phyloP scores from a whole-genome alignment of 495 filamentous ascomycete genomes.

The Daldinia vernicosa region DNA sequence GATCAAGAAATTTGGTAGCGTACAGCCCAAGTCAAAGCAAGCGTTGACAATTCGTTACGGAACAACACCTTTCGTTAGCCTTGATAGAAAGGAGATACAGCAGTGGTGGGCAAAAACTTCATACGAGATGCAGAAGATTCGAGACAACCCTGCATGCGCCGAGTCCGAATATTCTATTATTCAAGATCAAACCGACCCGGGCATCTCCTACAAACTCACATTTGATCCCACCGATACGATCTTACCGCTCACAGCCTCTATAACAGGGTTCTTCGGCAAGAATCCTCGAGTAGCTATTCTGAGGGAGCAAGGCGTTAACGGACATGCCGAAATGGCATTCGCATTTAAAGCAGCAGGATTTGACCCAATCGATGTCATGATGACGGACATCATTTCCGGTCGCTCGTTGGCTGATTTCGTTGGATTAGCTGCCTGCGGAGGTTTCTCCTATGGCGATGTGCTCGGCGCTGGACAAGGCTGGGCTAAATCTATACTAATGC shows the following conservation, averaged over 20 bases:
- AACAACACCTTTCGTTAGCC: slow-evolving; percentile 69
- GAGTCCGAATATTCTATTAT: slow-evolving; percentile 85
- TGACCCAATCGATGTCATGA: slow-evolving; percentile 91
- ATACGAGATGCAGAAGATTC: slow-evolving; percentile 86
- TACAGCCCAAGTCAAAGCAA: slow-evolving; percentile 76
- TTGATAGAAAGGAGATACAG: slow-evolving; percentile 77
- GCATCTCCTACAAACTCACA: slow-evolving; percentile 83
- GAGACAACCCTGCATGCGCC: slow-evolving; percentile 89
- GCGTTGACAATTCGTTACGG: slow-evolving; percentile 78
- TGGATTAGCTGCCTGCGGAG: slow-evolving; percentile 92
- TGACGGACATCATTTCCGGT: slow-evolving; percentile 89
- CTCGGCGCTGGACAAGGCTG: slow-evolving; percentile 94
- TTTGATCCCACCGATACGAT: slow-evolving; percentile 81
- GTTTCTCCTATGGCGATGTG: slow-evolving; percentile 97
- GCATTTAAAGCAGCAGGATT: slow-evolving; percentile 94
- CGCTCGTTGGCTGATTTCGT: slow-evolving; percentile 81
- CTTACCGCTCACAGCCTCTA: slow-evolving; percentile 72
- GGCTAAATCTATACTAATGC: slow-evolving; percentile 92
- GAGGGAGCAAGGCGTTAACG: slow-evolving; percentile 94
- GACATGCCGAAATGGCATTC: slow-evolving; percentile 94
- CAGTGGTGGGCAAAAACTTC: slow-evolving; percentile 90
- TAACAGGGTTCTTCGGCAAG: slow-evolving; percentile 73
- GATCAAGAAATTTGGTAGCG: slow-evolving; percentile 82
- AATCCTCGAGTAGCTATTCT: slow-evolving; percentile 92
- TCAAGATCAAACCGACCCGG: slow-evolving; percentile 78